These are phyloP conservation scores for Rhododendron henanense DNA, from an alignment of 148 eudicot genomes.

Conservation along the genomic window DNA sequence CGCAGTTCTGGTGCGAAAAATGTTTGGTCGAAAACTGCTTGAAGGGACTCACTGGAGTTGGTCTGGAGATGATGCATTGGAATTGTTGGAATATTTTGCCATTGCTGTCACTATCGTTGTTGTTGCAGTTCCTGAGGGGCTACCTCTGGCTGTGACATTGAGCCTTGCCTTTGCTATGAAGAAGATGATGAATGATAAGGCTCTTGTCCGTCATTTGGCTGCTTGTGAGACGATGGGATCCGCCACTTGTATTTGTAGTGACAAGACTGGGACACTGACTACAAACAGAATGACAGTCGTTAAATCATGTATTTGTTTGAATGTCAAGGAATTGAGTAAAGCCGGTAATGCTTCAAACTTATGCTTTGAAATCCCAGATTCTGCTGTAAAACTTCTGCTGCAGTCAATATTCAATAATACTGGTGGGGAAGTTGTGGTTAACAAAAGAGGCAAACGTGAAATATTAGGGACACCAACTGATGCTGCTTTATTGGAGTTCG, in stretches of 20 bases:
- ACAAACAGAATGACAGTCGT: slow-evolving; percentile 96
- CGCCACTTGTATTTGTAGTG: slow-evolving; percentile 89
- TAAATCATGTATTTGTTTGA: slow-evolving; percentile 75
- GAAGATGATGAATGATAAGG: slow-evolving; percentile 99
- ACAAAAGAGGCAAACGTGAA: slow-evolving; percentile 62
- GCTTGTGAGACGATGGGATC: slow-evolving; percentile 99
- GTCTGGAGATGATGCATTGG: slow-evolving; percentile 82
- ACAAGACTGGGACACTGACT: slow-evolving; percentile 93
- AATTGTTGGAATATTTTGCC: slow-evolving; percentile 81
- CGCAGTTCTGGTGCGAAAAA: slow-evolving; percentile 71
- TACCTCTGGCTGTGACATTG: slow-evolving; percentile 88
- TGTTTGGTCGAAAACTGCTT: slow-evolving; percentile 53
- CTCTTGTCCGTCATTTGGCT: slow-evolving; percentile 85
- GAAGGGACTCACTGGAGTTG: slow-evolving; percentile 59
- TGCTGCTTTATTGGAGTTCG: slow-evolving; percentile 76
- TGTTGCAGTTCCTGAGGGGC: slow-evolving; percentile 97
- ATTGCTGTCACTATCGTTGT: slow-evolving; percentile 93
- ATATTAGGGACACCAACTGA: slow-evolving; percentile 94
- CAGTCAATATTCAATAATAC: slow-evolving; percentile 88
- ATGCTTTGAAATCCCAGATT: slow-evolving; percentile 53
- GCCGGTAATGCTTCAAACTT: slow-evolving; percentile 29
- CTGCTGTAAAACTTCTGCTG: slow-evolving; percentile 50
- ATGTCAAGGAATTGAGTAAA: slow-evolving; percentile 45
- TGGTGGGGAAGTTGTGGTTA: slow-evolving; percentile 83
- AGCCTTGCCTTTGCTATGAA: slow-evolving; percentile 99